phyloP scores from a whole-genome alignment of 371 early-diverging fungal genomes.

The Chytridiales sp. region DNA sequence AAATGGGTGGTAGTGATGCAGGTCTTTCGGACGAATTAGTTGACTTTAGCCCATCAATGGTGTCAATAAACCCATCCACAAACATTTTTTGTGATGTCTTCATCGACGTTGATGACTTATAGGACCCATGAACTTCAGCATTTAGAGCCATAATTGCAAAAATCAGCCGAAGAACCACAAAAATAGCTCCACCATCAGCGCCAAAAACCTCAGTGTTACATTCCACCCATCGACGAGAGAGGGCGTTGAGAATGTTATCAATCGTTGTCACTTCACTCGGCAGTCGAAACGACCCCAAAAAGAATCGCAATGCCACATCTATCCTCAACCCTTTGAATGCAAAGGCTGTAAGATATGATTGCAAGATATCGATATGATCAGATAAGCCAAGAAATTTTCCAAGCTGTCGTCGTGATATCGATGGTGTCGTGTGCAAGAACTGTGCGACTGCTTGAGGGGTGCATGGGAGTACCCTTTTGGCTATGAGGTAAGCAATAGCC shows the following conservation, averaged over 20 bases:
- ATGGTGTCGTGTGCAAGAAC: constrained; percentile 78
- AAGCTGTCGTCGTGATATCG: constrained; percentile 71
- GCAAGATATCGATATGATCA: constrained; percentile 65
- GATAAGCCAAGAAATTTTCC: constrained; percentile 65
- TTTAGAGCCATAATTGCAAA: constrained; percentile 85
- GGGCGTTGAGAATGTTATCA: constrained; percentile 76
- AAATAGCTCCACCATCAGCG: neutral
- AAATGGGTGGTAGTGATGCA: constrained; percentile 40
- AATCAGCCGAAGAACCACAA: constrained; percentile 73
- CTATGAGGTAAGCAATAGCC: constrained; percentile 71
- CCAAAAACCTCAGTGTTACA: constrained; percentile 5
- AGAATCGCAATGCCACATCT: constrained; percentile 79
- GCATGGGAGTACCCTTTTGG: constrained; percentile 66
- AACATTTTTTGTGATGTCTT: constrained; percentile 55
- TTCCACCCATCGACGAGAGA: constrained; percentile 66
- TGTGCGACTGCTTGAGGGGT: constrained; percentile 75
- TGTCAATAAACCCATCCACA: constrained; percentile 36
- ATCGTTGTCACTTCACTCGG: constrained; percentile 72
- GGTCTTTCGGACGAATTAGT: constrained; percentile 34
- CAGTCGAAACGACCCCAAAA: constrained; percentile 71
- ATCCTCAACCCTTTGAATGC: constrained; percentile 66
- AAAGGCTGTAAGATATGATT: constrained; percentile 75
- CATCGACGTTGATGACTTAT: too few relatives aligned
- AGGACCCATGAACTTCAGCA: constrained; percentile 73
- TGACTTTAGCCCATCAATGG: constrained; percentile 2